Evolutionary conservation across 1,139 yeast species (phyloP).

Genomic region (Blastobotrys buckinghamii): DNA sequence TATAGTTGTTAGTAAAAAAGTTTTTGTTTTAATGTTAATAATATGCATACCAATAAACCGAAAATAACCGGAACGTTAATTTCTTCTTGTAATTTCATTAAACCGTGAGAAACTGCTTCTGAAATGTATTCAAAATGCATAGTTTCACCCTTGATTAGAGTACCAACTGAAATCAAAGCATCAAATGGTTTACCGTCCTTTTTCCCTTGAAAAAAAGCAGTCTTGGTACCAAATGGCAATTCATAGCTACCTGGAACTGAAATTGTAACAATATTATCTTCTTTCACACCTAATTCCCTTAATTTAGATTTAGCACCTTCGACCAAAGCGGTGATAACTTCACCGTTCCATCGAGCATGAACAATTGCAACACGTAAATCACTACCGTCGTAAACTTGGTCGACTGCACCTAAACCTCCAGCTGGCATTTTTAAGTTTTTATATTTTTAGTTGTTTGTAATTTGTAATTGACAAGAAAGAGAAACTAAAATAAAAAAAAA

Average conservation of each 20-base stretch:
- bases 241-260: conserved; percentile 94
- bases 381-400: conserved; percentile 53
- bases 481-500: not conserved
- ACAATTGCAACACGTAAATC: conserved; percentile 68
- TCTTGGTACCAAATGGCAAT: conserved; percentile 74
- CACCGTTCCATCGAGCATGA: conserved; percentile 91
- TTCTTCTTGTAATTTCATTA: conserved; percentile 76
- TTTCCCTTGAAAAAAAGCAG: conserved; percentile 44
- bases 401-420: conserved; percentile 69
- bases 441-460: not conserved
- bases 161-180: conserved; percentile 91
- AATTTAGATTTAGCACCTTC: conserved; percentile 66
- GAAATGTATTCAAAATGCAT: conserved; percentile 98
- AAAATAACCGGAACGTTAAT: conserved; percentile 76
- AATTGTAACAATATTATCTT: conserved; percentile 70
- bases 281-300: conserved; percentile 59
- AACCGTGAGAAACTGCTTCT: conserved; percentile 78
- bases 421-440: conserved; percentile 10
- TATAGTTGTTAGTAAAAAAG: not conserved
- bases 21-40: not conserved
- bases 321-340: conserved; percentile 72
- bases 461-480: no score
- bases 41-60: conserved; percentile 52
- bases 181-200: conserved; percentile 46
- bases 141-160: conserved; percentile 89